These are phyloP conservation scores for Calocera cornea DNA, from an alignment of 768 basidiomycete species.

Conservation along the genomic window DNA sequence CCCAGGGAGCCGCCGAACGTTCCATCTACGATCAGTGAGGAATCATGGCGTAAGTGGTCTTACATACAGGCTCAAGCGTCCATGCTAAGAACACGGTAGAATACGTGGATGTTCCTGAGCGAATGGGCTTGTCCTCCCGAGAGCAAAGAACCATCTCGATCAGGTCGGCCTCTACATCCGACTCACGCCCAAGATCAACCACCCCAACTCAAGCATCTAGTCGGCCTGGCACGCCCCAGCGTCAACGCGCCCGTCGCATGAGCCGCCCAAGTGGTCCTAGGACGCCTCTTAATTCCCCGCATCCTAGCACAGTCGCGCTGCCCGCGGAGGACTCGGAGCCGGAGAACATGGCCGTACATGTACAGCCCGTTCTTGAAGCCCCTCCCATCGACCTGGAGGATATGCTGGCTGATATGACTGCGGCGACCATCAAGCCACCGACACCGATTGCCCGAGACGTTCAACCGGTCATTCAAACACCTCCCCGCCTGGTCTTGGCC, in stretches of 20 bases:
- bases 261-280: background rate
- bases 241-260: background rate
- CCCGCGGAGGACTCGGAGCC: background rate
- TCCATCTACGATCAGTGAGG: background rate
- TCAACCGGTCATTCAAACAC: background rate
- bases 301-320: background rate
- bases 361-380: background rate
- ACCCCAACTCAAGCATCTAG: slow-evolving; percentile 21
- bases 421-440: background rate
- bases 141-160: background rate
- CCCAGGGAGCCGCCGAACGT: background rate
- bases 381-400: background rate
- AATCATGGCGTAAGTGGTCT: background rate
- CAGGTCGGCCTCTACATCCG: slow-evolving; percentile 27
- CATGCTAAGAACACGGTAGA: background rate
- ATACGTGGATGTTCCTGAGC: background rate
- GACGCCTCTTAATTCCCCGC: background rate
- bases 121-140: background rate
- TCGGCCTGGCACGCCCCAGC: background rate
- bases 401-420: slow-evolving; percentile 1
- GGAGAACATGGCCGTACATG: background rate
- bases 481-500: background rate
- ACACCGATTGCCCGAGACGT: background rate
- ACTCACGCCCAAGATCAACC: slow-evolving; percentile 31
- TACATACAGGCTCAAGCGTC: background rate